Percentiles rank a stretch among this genome's conserved stretches.
These are phyloP conservation scores for Phoma sp. DNA, from an alignment of 2,329 filamentous ascomycete species.

Conservation along the genomic window DNA sequence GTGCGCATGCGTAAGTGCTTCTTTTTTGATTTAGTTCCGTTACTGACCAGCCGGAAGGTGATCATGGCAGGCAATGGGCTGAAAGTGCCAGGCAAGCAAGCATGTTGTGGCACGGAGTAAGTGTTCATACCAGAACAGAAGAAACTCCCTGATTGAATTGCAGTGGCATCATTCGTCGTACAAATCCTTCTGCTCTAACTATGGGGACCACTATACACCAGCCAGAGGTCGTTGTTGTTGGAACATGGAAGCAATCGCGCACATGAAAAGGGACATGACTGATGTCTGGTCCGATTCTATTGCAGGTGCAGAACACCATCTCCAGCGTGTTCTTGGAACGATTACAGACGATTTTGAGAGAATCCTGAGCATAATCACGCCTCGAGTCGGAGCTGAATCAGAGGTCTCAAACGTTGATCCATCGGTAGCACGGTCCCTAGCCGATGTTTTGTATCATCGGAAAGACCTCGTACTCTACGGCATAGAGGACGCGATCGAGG, in stretches of 20 bases:
- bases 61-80: constrained; percentile 37
- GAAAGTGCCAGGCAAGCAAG: constrained; percentile 30
- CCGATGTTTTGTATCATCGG: too few relatives aligned
- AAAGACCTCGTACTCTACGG: too few relatives aligned
- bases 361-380: too few relatives aligned
- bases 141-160: background rate
- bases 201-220: constrained; percentile 46
- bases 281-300: background rate
- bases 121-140: constrained; percentile 29
- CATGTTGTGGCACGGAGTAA: constrained; percentile 46
- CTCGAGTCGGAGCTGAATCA: too few relatives aligned
- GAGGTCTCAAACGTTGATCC: too few relatives aligned
- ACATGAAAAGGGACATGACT: background rate
- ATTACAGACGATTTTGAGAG: too few relatives aligned
- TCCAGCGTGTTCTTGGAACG: too few relatives aligned
- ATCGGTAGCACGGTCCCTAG: too few relatives aligned
- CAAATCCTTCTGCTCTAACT: constrained; percentile 53
- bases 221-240: constrained; percentile 46
- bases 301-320: too few relatives aligned
- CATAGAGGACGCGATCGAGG: too few relatives aligned
- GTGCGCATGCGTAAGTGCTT: too few relatives aligned
- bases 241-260: constrained; percentile 54
- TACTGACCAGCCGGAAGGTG: background rate
- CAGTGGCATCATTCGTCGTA: constrained; percentile 42
- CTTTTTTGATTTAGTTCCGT: too few relatives aligned